Conservation (phyloP, 208 protist genomes). For the Crithidia mellificae region DNA sequence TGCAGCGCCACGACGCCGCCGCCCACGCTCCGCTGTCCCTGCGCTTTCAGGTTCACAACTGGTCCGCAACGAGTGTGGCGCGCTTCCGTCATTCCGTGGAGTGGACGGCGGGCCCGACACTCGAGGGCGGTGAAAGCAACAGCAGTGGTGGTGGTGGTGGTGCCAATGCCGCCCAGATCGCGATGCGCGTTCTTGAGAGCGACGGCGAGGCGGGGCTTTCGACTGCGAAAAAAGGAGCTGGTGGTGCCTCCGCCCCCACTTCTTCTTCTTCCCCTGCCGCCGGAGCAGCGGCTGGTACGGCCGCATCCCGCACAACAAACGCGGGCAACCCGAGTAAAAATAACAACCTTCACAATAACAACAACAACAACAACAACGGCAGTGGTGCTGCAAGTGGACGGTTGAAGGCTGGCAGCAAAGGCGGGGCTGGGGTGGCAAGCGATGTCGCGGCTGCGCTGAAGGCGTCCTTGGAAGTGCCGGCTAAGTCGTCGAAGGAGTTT, state of each 20-base stretch:
- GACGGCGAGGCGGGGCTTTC: background rate
- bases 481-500: slow-evolving; percentile 65
- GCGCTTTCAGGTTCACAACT: slow-evolving; percentile 34
- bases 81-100: slow-evolving; percentile 85
- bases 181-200: slow-evolving; percentile 10
- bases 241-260: too few relatives aligned
- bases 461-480: slow-evolving; percentile 83
- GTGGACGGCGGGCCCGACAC: slow-evolving; percentile 48
- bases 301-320: background rate
- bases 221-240: slow-evolving; percentile 1
- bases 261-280: too few relatives aligned
- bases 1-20: slow-evolving; percentile 43
- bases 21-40: slow-evolving; percentile 13
- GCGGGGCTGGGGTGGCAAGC: background rate
- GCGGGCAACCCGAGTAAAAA: background rate
- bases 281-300: too few relatives aligned
- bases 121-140: slow-evolving; percentile 7
- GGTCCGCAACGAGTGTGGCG: slow-evolving; percentile 39
- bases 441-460: too few relatives aligned
- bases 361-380: slow-evolving; percentile 17
- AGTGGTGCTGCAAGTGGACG: background rate
- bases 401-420: too few relatives aligned
- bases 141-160: too few relatives aligned
- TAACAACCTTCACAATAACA: slow-evolving; percentile 44
- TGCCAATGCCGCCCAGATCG: background rate